A percentile compares a stretch with the other conserved stretches of the same genome.
Conservation (phyloP, 2,329 filamentous ascomycete species). For the Cytospora schulzeri region DNA sequence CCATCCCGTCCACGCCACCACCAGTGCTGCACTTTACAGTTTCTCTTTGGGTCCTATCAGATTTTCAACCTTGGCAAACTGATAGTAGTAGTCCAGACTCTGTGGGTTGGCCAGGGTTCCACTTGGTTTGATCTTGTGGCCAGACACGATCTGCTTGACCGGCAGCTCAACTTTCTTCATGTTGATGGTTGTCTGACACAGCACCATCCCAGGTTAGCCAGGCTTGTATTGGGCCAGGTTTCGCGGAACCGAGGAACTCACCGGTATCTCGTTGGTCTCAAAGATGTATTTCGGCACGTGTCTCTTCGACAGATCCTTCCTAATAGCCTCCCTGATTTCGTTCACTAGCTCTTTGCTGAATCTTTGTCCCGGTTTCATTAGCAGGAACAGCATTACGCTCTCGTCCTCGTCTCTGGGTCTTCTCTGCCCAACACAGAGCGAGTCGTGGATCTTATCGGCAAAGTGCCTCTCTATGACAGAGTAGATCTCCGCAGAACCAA, state of each 20-base stretch:
- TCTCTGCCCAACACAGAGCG: slow-evolving; percentile 79
- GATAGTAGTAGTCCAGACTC: slow-evolving; percentile 77
- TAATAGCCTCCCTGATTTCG: slow-evolving; percentile 66
- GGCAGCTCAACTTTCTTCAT: slow-evolving; percentile 84
- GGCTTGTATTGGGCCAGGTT: background rate
- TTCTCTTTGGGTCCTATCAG: slow-evolving; percentile 50
- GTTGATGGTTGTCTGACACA: slow-evolving; percentile 71
- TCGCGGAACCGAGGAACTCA: slow-evolving; percentile 46
- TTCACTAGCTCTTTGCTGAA: slow-evolving; percentile 59
- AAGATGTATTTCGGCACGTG: slow-evolving; percentile 81
- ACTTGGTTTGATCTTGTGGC: slow-evolving; percentile 71
- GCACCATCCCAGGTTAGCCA: background rate
- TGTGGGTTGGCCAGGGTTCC: slow-evolving; percentile 77
- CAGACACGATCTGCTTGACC: slow-evolving; percentile 82
- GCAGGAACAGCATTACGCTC: slow-evolving; percentile 56
- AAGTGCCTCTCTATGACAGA: slow-evolving; percentile 70
- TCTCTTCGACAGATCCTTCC: slow-evolving; percentile 65
- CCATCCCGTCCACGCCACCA: background rate
- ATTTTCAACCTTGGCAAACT: slow-evolving; percentile 73
- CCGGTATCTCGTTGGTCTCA: slow-evolving; percentile 78
- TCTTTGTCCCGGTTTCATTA: slow-evolving; percentile 57
- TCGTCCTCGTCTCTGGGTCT: slow-evolving; percentile 59
- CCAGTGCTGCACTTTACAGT: slow-evolving; percentile 42
- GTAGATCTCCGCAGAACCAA: slow-evolving; percentile 81
- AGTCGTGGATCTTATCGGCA: slow-evolving; percentile 63